phyloP scores from a whole-genome alignment of 768 basidiomycete species.

The Fomitopsis serialis region DNA sequence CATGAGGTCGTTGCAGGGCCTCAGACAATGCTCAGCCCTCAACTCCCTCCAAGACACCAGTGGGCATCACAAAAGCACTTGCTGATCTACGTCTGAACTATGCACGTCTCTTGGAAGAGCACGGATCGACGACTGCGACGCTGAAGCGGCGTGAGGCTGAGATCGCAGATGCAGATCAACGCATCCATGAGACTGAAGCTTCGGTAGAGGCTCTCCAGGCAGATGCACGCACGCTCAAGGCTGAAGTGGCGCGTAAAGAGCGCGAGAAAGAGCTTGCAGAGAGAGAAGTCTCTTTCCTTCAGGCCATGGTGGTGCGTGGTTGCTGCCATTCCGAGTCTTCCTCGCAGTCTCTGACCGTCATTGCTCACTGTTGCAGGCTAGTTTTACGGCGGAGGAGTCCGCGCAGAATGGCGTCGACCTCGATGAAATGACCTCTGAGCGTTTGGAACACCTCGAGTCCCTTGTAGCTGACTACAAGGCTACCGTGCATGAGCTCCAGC shows the following conservation, averaged over 20 bases:
- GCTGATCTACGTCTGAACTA: slow-evolving; percentile 57
- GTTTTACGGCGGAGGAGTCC: slow-evolving; percentile 57
- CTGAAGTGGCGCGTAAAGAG: slow-evolving; percentile 32
- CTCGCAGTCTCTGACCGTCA: not conserved
- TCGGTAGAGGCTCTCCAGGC: slow-evolving; percentile 28
- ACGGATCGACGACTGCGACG: slow-evolving; percentile 51
- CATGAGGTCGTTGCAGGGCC: slow-evolving; percentile 26
- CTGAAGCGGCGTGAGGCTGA: slow-evolving; percentile 52
- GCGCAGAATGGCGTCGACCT: slow-evolving; percentile 22
- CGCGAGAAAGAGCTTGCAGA: slow-evolving; percentile 40
- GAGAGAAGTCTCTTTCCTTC: slow-evolving; percentile 60
- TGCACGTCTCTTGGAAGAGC: slow-evolving; percentile 60
- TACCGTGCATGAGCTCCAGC: slow-evolving; percentile 38
- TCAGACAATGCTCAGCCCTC: slow-evolving; percentile 28
- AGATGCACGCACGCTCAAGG: slow-evolving; percentile 35
- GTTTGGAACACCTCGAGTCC: slow-evolving; percentile 49
- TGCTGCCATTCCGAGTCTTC: not conserved
- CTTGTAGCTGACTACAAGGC: slow-evolving; percentile 52
- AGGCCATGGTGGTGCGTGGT: slow-evolving; percentile 55
- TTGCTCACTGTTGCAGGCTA: slow-evolving; percentile 36
- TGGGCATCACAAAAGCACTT: slow-evolving; percentile 53
- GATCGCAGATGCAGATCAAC: slow-evolving; percentile 33
- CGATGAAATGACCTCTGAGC: slow-evolving; percentile 35
- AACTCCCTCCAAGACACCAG: slow-evolving; percentile 40
- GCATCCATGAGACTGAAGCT: slow-evolving; percentile 15